Base-by-base conservation (phyloP, 2,329 filamentous ascomycete genomes). In the Fusarium papillatum region DNA sequence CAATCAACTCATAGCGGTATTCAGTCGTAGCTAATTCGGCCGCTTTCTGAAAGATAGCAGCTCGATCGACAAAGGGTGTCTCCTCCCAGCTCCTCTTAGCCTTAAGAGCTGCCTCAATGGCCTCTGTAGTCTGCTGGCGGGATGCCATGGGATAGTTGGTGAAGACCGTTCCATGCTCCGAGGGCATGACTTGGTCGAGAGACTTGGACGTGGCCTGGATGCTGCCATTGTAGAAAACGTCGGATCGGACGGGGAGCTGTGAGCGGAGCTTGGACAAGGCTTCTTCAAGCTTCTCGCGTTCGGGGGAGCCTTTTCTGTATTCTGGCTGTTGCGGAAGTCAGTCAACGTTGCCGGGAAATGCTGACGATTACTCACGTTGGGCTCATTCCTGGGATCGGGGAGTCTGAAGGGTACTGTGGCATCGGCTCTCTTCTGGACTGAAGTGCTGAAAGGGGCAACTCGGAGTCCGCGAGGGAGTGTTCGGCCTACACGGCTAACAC, bases 1-100 rank as follows among this genome's bases (percentile, higher is more conserved):
- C 63, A n/a, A 66, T 57, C 48, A 66, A 19, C 22, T 43, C 36
- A 10, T 65, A 57, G 4, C 38, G 46, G 36, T 66, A 66, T 19
- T 41, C 19, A 10, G 34, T 38, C 3, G 24, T 34, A 7, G 48
- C 48, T 6, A 66, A 4, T 14, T 31, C 36, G 8, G 63, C 50
- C 24, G 63, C 63, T 4, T 36, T 53, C 2, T 57, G 34, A 7
- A 66, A 66, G 14, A 57, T 57, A 14, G 48, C 48, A 5, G 63
- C 63, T 24, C 63, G 48, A 34, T 66, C 50, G 16, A 57, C 31
- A 34, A 66, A 38, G 9, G 48, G 34, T 1, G 38, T 66, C 24
- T 57, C 31, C 17, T 38, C 19, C 38, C 36, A 66, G 14, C 24
- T 19, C 24, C 22, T 48, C n/a, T 66, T 66, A 7, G 63, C 36